phyloP scores from a whole-genome alignment of 768 basidiomycete species.

The Amanita muscaria region DNA sequence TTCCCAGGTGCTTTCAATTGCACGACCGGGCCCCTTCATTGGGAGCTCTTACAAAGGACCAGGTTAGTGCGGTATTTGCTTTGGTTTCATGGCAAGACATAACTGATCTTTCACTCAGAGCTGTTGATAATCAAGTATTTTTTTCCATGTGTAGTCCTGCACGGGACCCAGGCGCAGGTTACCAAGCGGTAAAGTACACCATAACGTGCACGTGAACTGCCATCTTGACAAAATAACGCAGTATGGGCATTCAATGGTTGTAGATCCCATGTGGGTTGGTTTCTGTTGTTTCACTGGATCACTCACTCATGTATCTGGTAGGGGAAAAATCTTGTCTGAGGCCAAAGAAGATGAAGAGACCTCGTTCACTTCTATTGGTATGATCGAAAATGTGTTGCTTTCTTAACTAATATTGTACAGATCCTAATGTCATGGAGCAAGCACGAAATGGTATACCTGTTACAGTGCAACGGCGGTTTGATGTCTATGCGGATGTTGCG shows the following conservation, averaged over 20 bases:
- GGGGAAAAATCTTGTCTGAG: conserved; percentile 67
- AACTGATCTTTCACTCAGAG: conserved; percentile 38
- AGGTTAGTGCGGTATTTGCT: conserved; percentile 45
- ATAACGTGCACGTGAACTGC: neutral
- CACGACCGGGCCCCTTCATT: conserved; percentile 93
- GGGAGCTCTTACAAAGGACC: conserved; percentile 90
- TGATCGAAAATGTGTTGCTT: conserved; percentile 20
- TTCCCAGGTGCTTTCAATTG: conserved; percentile 95
- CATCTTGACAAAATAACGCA: conserved; percentile 20
- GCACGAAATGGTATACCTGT: conserved; percentile 84
- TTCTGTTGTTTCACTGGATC: conserved; percentile 8
- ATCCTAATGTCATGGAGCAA: conserved; percentile 48
- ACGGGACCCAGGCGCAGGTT: conserved; percentile 68
- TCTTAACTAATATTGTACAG: conserved; percentile 10
- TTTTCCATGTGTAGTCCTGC: conserved; percentile 96
- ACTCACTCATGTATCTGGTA: conserved; percentile 21
- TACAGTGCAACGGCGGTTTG: conserved; percentile 85
- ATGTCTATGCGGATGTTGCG: conserved; percentile 75
- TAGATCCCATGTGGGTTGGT: conserved; percentile 73
- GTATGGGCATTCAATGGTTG: conserved; percentile 89
- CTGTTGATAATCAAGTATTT: conserved; percentile 95
- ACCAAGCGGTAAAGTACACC: conserved; percentile 58
- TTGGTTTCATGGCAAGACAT: neutral
- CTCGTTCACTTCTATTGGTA: conserved; percentile 74
- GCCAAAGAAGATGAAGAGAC: conserved; percentile 75